These are phyloP conservation scores for Naganishia antarctica DNA, from an alignment of 768 basidiomycete species.

Conservation along the genomic window DNA sequence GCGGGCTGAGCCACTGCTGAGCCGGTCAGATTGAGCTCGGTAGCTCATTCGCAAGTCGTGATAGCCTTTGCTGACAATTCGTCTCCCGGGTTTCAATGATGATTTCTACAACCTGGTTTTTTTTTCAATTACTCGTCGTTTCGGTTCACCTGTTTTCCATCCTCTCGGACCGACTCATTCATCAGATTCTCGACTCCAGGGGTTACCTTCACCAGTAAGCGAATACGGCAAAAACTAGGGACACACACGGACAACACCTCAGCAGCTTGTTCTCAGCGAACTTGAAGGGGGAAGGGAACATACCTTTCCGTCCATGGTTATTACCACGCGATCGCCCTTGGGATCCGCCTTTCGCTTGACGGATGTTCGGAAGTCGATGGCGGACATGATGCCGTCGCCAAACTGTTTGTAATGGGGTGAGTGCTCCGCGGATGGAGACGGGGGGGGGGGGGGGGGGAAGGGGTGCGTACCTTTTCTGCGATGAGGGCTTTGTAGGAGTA, in stretches of 20 bases:
- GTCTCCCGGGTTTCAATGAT: not conserved
- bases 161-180: too few relatives aligned
- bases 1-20: too few relatives aligned
- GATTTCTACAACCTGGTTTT: not conserved
- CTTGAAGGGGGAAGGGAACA: not conserved
- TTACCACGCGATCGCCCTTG: conserved; percentile 45
- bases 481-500: conserved; percentile 46
- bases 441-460: not conserved
- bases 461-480: conserved; percentile 36
- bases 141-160: too few relatives aligned
- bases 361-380: conserved; percentile 42
- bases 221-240: conserved; percentile 38
- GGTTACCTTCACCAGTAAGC: conserved; percentile 29
- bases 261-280: not conserved
- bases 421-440: not conserved
- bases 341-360: conserved; percentile 40
- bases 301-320: conserved; percentile 44
- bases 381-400: conserved; percentile 47
- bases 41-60: too few relatives aligned
- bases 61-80: too few relatives aligned
- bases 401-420: not conserved
- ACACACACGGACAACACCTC: not conserved
- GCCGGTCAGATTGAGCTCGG: too few relatives aligned
- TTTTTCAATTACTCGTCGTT: too few relatives aligned
- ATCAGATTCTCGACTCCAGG: conserved; percentile 23